phyloP scores from a whole-genome alignment of 352 stramenopile species.

The Phytopythium mirpurense region DNA sequence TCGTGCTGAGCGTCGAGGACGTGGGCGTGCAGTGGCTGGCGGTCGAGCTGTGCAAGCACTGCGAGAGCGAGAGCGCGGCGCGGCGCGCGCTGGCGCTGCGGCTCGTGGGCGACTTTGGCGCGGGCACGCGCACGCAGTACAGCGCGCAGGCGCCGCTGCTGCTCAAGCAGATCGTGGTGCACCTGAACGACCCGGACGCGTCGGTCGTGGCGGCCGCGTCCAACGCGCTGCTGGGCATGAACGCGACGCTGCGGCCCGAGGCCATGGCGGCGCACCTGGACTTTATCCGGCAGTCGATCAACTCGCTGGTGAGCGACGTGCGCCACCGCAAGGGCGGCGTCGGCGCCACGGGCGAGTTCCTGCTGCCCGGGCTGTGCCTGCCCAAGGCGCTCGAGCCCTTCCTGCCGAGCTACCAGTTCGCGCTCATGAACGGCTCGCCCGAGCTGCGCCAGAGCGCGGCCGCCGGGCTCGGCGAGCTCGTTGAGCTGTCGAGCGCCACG shows the following conservation, averaged over 20 bases:
- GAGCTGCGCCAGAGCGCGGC: constrained; percentile 90
- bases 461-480: constrained; percentile 95
- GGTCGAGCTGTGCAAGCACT: constrained; percentile 94
- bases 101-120: constrained; percentile 88
- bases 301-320: constrained; percentile 95
- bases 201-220: constrained; percentile 88
- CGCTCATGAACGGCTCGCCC: constrained; percentile 93
- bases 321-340: constrained; percentile 91
- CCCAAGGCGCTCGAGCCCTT: constrained; percentile 94
- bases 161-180: constrained; percentile 93
- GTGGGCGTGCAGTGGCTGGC: constrained; percentile 93
- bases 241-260: constrained; percentile 89
- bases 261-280: constrained; percentile 93
- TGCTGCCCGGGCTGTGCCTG: constrained; percentile 77
- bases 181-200: constrained; percentile 93
- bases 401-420: constrained; percentile 96
- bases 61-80: constrained; percentile 81
- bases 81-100: constrained; percentile 90
- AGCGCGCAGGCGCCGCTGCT: constrained; percentile 94
- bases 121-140: constrained; percentile 86
- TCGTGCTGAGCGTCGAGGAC: constrained; percentile 85
- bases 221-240: constrained; percentile 89
- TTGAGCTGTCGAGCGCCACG: constrained; percentile 86
- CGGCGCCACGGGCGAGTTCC: constrained; percentile 59
- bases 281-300: constrained; percentile 97